Conservation (phyloP, 1,284 basidiomycete genomes). For the Cutaneotrichosporon cavernicola region DNA sequence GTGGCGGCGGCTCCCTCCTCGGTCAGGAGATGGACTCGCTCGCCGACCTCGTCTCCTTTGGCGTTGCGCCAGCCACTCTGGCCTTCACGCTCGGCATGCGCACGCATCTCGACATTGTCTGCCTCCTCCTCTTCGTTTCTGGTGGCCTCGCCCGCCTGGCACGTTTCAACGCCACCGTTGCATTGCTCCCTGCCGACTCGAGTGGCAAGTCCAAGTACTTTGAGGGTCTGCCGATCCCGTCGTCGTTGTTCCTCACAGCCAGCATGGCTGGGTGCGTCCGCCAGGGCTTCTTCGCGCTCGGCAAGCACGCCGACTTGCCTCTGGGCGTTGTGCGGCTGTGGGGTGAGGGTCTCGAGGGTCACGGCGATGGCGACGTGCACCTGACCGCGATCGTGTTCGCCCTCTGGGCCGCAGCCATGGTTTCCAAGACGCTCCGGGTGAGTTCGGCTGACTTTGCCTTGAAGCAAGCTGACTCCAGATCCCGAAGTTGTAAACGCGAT, state of each 20-base stretch:
- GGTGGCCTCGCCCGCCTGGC: constrained; percentile 94
- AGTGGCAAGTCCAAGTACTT: constrained; percentile 91
- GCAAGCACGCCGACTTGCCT: constrained; percentile 58
- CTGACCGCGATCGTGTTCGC: constrained; percentile 69
- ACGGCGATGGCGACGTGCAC: constrained; percentile 69
- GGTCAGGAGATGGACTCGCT: constrained; percentile 97
- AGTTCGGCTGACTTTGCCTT: constrained; percentile 13
- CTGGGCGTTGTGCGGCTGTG: constrained; percentile 69
- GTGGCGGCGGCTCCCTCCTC: constrained; percentile 91
- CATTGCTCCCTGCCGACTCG: constrained; percentile 82
- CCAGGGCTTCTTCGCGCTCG: constrained; percentile 70
- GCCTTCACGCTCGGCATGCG: constrained; percentile 90
- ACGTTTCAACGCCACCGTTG: constrained; percentile 97
- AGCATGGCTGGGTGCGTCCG: constrained; percentile 79
- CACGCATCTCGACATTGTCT: constrained; percentile 81
- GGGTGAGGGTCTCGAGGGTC: constrained; percentile 61
- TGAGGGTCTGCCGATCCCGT: constrained; percentile 96
- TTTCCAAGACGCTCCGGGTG: constrained; percentile 86
- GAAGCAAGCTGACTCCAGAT: constrained; percentile 16
- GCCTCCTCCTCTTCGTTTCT: constrained; percentile 88
- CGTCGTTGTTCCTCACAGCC: constrained; percentile 76
- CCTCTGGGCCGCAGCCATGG: constrained; percentile 87
- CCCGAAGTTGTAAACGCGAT: constrained; percentile 21
- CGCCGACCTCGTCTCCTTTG: constrained; percentile 96
- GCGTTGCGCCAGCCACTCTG: constrained; percentile 89